Conservation (phyloP, 768 basidiomycete species). For the Cystofilobasidium capitatum region DNA sequence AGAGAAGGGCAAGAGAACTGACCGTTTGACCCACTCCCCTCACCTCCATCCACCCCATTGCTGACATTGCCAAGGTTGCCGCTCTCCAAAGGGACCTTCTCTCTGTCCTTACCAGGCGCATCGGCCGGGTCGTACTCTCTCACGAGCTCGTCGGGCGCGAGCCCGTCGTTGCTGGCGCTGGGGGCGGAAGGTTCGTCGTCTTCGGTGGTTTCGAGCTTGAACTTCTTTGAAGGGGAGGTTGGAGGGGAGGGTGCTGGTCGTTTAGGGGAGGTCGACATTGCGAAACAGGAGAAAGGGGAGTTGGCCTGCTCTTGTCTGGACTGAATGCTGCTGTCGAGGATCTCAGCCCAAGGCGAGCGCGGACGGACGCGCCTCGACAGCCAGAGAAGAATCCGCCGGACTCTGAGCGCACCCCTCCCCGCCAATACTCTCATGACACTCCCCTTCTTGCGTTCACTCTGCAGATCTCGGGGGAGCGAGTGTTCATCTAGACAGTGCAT, state of each 20-base stretch:
- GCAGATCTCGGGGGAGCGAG: no score
- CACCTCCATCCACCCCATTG: conserved; percentile 24
- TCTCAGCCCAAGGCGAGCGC: background rate
- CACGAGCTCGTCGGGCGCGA: conserved; percentile 29
- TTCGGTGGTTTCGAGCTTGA: conserved; percentile 3
- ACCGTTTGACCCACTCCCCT: conserved; percentile 28
- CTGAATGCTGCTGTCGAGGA: background rate
- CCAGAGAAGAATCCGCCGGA: background rate
- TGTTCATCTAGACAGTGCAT: no score
- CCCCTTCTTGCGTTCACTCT: no score
- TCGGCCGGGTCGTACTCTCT: conserved; percentile 53
- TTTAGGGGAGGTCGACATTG: conserved; percentile 3
- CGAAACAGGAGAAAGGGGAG: background rate
- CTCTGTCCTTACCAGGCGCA: conserved; percentile 75
- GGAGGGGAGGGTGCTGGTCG: background rate
- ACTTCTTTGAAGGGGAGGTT: background rate
- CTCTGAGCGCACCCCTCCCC: no score
- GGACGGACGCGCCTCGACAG: background rate
- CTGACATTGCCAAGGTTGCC: conserved; percentile 68
- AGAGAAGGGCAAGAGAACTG: background rate
- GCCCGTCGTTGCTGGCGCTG: background rate
- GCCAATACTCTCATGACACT: no score
- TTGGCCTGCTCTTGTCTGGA: background rate
- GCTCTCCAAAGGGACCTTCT: conserved; percentile 71
- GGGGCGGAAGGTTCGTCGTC: background rate